Evolutionary conservation across 352 stramenopile species (phyloP), one percentile per base, ranked within the genome.

Genomic region (Phytophthora uliginosa): DNA sequence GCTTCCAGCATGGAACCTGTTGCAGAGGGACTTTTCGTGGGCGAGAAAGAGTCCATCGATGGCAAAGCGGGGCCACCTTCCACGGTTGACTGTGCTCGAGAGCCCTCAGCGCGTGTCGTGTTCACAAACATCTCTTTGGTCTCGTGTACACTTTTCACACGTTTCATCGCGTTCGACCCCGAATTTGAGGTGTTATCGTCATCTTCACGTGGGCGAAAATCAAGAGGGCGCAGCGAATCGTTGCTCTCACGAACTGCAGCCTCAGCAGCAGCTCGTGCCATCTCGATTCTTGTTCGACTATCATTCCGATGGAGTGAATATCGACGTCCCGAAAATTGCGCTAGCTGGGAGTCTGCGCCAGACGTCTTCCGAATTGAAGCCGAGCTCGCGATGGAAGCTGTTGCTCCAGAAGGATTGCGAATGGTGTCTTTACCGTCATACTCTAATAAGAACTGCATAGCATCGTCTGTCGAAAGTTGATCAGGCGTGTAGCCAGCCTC

Each of bases 381-480:
- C 42, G 58, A 20, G 8, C 53, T 75, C 33, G 66, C 56, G 13
- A 60, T 63, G 17, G 63, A 68, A 26, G 24, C 10, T 28, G 62
- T 40, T 24, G 42, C 55, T 17, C n/a, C 36, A 7, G 40, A 18
- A 34, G 33, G 8, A 24, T 47, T 52, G 13, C 20, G 47, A 28
- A 3, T 28, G 10, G 8, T 20, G 13, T 73, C 53, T 47, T 76
- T 63, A 7, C 33, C 51, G 48, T 58, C 45, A 26, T 63, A 92
- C 47, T 96, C 86, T 1, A 73, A 54, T 1, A 95, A 63, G 61
- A 95, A 96, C 38, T 93, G 78, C 48, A 79, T 81, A 1, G 89
- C 86, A 31, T 96, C 86, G 0, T 66, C 71, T 1, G 73, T 89
- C 7, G 74, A 74, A 8, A 80, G 50, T 51, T 78, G 60, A 9